Evolutionary conservation across 78 protist genomes (phyloP).

Genomic region (Dictyostelium discoideum): DNA sequence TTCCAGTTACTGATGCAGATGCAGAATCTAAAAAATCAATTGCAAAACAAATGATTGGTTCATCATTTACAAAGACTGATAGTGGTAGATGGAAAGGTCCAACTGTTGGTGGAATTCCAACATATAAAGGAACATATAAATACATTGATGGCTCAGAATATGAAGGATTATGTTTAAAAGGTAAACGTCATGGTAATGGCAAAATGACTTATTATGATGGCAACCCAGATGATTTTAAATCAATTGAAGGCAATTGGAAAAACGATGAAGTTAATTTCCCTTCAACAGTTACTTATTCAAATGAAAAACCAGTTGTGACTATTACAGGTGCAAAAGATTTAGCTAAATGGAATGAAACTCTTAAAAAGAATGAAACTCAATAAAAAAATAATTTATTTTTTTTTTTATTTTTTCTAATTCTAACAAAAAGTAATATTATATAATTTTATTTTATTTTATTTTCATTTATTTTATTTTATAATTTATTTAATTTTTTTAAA

Average conservation of each 20-base stretch:
- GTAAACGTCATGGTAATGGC: slow-evolving; percentile 24
- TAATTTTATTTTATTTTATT: background rate
- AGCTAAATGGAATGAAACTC: background rate
- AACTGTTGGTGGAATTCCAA: background rate
- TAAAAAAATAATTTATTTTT: background rate
- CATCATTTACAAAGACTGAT: background rate
- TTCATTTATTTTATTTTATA: background rate
- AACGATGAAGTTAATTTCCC: background rate
- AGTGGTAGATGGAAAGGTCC: slow-evolving; percentile 32
- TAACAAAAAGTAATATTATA: background rate
- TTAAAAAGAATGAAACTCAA: background rate
- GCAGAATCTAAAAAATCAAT: background rate
- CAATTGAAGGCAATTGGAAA: slow-evolving; percentile 32
- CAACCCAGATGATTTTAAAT: background rate
- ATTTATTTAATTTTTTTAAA: background rate
- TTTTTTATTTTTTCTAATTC: background rate
- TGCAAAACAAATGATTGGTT: background rate
- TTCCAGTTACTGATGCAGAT: background rate
- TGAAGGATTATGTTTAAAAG: slow-evolving; percentile 18
- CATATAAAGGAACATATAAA: slow-evolving; percentile 3
- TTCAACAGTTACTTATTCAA: background rate
- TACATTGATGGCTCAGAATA: background rate
- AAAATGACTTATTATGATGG: background rate
- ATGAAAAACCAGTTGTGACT: background rate
- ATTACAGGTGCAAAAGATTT: background rate